Evolutionary conservation across 2,329 filamentous ascomycete genomes (phyloP).

Genomic region (Aspergillus latus): DNA sequence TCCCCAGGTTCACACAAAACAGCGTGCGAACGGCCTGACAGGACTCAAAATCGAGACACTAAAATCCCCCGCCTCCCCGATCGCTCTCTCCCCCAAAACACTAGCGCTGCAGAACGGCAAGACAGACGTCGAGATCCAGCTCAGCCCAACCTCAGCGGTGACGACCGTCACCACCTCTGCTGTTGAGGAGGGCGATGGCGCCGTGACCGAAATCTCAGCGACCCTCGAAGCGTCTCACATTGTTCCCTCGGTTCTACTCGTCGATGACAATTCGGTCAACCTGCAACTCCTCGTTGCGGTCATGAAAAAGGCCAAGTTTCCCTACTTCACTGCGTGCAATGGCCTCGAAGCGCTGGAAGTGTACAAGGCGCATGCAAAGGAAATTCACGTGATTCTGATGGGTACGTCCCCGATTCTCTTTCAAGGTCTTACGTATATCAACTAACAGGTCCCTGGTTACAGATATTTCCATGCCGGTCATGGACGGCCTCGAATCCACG

Average conservation of each 20-base stretch:
- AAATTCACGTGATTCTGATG: conserved; percentile 11
- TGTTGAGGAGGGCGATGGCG: neutral
- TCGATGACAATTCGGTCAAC: conserved; percentile 13
- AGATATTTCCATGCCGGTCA: conserved; percentile 16
- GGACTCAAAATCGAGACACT: neutral
- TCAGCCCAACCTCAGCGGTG: neutral
- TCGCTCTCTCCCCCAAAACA: neutral
- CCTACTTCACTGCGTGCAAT: conserved; percentile 2
- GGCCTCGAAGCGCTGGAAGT: conserved; percentile 7
- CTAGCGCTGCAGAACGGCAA: neutral
- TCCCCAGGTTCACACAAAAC: too few relatives aligned
- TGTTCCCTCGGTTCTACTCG: conserved; percentile 6
- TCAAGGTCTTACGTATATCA: neutral
- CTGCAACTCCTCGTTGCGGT: conserved; percentile 11
- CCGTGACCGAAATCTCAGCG: conserved; percentile 2
- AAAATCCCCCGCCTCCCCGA: neutral
- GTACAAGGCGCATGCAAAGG: conserved; percentile 1
- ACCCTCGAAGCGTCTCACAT: neutral
- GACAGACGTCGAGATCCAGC: neutral
- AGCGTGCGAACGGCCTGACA: neutral
- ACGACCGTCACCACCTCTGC: neutral
- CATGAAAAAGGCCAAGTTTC: conserved; percentile 10
- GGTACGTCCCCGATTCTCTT: neutral
- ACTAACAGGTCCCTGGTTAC: neutral
- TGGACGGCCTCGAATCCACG: conserved; percentile 12